A percentile compares a stretch with the other conserved stretches of the same genome.
phyloP scores from a whole-genome alignment of 2,329 filamentous ascomycete genomes.

The Colletotrichum sp. region DNA sequence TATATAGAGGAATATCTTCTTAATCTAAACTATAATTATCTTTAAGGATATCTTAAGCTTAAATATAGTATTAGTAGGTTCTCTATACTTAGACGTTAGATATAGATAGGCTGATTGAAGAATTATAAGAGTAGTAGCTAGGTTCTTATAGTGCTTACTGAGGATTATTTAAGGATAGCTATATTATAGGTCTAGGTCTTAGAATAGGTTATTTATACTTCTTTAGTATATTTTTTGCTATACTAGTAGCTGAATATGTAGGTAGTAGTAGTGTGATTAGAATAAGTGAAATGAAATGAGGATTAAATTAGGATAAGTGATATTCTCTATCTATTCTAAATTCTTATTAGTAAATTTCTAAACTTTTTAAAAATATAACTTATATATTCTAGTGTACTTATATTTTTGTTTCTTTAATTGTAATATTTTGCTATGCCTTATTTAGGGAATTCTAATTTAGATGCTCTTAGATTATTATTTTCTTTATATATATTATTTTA shows the following conservation, averaged over 20 bases:
- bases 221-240: neutral
- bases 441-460: neutral
- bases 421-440: neutral
- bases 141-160: neutral
- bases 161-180: no score
- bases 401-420: no score
- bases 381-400: no score
- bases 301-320: no score
- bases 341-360: no score
- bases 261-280: no score
- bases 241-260: neutral
- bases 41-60: neutral
- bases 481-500: neutral
- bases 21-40: no score
- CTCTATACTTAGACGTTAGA: neutral
- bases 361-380: no score
- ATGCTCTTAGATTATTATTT: neutral
- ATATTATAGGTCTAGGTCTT: neutral
- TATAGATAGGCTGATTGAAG: neutral
- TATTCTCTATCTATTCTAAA: no score
- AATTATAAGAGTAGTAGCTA: neutral
- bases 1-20: no score
- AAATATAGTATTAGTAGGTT: neutral
- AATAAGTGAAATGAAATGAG: no score
- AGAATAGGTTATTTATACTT: neutral